Conservation (phyloP, 371 early-diverging fungal genomes). For the Apophysomyces sp. region DNA sequence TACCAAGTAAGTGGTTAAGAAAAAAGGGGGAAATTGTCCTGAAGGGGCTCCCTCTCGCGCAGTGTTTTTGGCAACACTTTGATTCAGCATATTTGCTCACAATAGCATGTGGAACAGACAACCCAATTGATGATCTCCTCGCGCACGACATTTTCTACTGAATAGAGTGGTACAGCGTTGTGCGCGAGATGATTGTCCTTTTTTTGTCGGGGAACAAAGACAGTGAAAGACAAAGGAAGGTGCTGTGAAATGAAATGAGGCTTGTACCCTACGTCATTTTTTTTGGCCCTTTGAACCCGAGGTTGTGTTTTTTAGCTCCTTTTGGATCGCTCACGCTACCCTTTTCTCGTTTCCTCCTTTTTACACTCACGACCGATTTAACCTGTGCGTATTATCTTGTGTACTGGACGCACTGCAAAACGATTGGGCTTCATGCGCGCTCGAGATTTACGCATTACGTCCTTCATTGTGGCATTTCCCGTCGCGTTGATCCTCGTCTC, state of each 20-base stretch:
- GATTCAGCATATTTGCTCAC: no score
- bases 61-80: no score
- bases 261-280: neutral
- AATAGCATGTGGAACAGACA: no score
- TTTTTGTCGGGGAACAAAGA: neutral
- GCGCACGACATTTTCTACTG: no score
- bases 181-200: no score
- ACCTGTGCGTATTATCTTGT: neutral
- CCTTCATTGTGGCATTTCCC: slow-evolving; percentile 17
- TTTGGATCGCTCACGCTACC: neutral
- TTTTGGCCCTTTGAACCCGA: neutral
- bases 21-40: no score
- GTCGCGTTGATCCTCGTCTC: slow-evolving; percentile 19
- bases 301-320: neutral
- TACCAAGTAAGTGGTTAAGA: no score
- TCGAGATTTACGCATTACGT: slow-evolving; percentile 17
- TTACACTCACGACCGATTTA: neutral
- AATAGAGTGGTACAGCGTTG: no score
- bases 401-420: neutral
- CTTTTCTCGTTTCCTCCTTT: neutral
- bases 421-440: slow-evolving; percentile 11
- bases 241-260: neutral
- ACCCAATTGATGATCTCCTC: no score
- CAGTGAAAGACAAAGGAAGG: neutral
- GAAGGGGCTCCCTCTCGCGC: no score